phyloP scores from a whole-genome alignment of 331 rosid genomes.

The Pyrus hybrid region DNA sequence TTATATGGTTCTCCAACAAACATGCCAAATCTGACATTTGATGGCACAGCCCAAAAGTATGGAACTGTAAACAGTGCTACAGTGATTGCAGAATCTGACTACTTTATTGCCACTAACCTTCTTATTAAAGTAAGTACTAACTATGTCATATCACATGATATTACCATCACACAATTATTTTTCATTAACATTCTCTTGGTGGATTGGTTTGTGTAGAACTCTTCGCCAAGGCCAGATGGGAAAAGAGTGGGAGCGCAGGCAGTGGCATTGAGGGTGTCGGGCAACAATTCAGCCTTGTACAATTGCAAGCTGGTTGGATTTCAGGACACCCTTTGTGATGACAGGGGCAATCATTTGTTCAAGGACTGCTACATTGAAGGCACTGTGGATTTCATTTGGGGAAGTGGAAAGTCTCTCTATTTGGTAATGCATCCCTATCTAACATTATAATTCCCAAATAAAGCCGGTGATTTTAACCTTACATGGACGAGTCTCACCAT shows the following conservation, averaged over 20 bases:
- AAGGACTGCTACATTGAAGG: conserved; percentile 53
- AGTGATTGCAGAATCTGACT: conserved; percentile 29
- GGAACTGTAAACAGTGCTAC: conserved; percentile 65
- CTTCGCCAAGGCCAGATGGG: conserved; percentile 44
- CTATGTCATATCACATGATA: neutral
- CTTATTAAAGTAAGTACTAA: conserved; percentile 17
- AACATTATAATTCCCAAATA: neutral
- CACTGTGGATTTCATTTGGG: conserved; percentile 58
- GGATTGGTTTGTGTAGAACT: conserved; percentile 25
- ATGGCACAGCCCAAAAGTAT: conserved; percentile 25
- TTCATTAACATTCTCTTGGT: neutral
- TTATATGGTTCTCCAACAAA: conserved; percentile 17
- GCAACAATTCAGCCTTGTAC: conserved; percentile 38
- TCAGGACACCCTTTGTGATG: conserved; percentile 71
- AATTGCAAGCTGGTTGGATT: conserved; percentile 40
- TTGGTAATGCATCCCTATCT: conserved; percentile 23
- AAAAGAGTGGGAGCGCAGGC: conserved; percentile 42
- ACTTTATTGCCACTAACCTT: conserved; percentile 52
- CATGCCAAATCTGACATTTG: conserved; percentile 33
- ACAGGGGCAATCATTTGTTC: conserved; percentile 38
- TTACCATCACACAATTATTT: neutral
- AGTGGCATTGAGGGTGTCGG: conserved; percentile 45
- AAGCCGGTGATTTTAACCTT: neutral
- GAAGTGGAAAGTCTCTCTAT: conserved; percentile 54
- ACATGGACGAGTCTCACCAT: neutral